Evolutionary conservation across 768 basidiomycete species (phyloP).

Genomic region (Xerocomellus intermedius): DNA sequence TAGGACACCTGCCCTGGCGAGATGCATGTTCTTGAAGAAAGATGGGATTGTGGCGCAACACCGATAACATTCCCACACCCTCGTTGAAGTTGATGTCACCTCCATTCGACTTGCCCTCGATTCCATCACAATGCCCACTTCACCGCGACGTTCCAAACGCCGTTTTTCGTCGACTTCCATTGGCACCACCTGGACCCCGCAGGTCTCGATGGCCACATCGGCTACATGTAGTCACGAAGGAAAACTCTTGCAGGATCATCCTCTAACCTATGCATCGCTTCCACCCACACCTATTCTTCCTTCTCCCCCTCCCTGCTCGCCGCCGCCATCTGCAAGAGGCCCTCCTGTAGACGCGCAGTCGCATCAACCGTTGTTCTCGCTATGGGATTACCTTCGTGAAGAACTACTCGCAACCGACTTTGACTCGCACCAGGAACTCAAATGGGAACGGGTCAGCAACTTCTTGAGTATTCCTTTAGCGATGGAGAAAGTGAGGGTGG

Average conservation of each 20-base stretch:
- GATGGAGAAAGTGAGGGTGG: constrained; percentile 78
- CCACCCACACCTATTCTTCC: constrained; percentile 69
- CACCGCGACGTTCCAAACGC: constrained; percentile 33
- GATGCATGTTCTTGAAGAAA: constrained; percentile 17
- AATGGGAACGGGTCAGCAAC: constrained; percentile 96
- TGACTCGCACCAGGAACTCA: constrained; percentile 89
- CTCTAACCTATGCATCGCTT: constrained; percentile 66
- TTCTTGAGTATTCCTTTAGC: constrained; percentile 91
- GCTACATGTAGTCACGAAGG: constrained; percentile 16
- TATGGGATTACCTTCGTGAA: constrained; percentile 91
- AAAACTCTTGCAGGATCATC: constrained; percentile 22
- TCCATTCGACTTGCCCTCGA: neutral
- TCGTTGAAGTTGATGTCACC: neutral
- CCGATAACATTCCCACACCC: constrained; percentile 19
- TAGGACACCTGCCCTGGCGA: constrained; percentile 39
- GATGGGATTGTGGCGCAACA: neutral
- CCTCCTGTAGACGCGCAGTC: constrained; percentile 16
- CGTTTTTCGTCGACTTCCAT: constrained; percentile 33
- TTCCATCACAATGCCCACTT: constrained; percentile 26
- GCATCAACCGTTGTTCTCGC: constrained; percentile 59
- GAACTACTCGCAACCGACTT: constrained; percentile 91
- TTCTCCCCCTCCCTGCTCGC: constrained; percentile 37
- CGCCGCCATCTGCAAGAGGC: constrained; percentile 19
- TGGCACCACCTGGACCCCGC: constrained; percentile 24
- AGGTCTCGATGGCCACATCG: constrained; percentile 9